A percentile compares a stretch with the other conserved stretches of the same genome.
Conservation (phyloP, 1,284 basidiomycete genomes). For the Trichosporon faecale region DNA sequence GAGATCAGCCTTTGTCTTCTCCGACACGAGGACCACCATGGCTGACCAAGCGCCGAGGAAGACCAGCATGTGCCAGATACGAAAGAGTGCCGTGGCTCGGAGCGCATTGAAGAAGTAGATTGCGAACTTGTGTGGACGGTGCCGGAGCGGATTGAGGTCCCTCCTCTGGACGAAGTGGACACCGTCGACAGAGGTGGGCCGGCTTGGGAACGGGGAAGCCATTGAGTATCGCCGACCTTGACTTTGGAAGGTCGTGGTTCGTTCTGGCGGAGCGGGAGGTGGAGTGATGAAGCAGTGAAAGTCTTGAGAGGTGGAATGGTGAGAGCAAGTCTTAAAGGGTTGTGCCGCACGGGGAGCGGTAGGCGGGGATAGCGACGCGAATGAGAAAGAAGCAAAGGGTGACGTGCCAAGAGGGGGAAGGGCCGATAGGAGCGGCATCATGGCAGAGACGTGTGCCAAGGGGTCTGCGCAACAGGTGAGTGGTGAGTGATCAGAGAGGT, state of each 20-base stretch:
- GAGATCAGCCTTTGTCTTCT: conserved; percentile 34
- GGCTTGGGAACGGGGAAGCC: neutral
- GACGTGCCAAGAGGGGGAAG: neutral
- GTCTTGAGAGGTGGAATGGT: neutral
- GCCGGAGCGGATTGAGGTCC: conserved; percentile 26
- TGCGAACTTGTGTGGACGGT: conserved; percentile 36
- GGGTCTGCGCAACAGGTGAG: neutral
- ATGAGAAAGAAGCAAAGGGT: neutral
- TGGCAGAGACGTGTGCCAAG: neutral
- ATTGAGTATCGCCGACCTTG: neutral
- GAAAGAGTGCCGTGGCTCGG: conserved; percentile 39
- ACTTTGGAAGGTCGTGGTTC: neutral
- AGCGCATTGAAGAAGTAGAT: conserved; percentile 32
- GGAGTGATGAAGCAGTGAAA: neutral
- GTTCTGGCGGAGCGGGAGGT: neutral
- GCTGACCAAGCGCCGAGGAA: conserved; percentile 45
- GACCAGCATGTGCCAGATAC: conserved; percentile 44
- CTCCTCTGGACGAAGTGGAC: conserved; percentile 8
- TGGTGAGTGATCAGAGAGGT: neutral
- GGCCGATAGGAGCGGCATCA: neutral
- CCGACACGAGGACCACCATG: conserved; percentile 39
- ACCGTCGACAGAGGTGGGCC: neutral
- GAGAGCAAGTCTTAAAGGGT: neutral
- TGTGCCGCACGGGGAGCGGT: neutral
- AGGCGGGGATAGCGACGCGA: neutral